Percentiles rank a stretch among this genome's conserved stretches.
These are phyloP conservation scores for Aureobasidium sp. DNA, from an alignment of 2,329 filamentous ascomycete species.

Conservation along the genomic window DNA sequence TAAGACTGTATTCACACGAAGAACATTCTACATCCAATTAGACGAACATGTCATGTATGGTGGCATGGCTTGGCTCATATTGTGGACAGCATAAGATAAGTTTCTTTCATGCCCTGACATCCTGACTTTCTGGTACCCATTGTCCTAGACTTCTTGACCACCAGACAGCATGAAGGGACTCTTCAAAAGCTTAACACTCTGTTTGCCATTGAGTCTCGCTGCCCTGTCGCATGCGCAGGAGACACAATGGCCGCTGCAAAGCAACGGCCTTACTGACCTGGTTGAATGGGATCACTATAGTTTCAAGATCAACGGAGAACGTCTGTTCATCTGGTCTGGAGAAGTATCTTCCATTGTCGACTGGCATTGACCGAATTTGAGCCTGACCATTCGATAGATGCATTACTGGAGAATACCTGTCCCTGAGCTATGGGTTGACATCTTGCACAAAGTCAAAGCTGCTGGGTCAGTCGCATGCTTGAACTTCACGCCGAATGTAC, in stretches of 20 bases:
- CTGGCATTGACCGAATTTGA: neutral
- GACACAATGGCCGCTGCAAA: constrained; percentile 14
- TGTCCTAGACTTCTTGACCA: neutral
- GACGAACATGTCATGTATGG: neutral
- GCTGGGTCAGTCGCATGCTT: constrained; percentile 27
- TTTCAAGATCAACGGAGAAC: constrained; percentile 45
- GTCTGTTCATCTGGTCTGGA: constrained; percentile 47
- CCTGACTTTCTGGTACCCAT: neutral
- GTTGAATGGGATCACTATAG: constrained; percentile 52
- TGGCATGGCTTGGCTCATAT: neutral
- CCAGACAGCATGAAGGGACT: constrained; percentile 3
- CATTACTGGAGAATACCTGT: constrained; percentile 49
- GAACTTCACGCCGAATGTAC: no score
- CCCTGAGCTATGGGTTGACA: constrained; percentile 44
- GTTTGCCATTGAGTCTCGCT: neutral
- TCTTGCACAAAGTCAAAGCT: constrained; percentile 47
- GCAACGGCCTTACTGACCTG: constrained; percentile 30
- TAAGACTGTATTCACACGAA: neutral
- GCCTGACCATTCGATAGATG: constrained; percentile 24
- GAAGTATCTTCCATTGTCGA: constrained; percentile 26
- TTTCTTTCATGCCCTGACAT: neutral
- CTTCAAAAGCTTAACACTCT: constrained; percentile 1
- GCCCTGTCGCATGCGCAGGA: constrained; percentile 3
- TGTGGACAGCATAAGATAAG: neutral
- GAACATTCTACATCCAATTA: neutral